Evolutionary conservation across 2,329 filamentous ascomycete genomes (phyloP), one percentile per base, ranked within the genome.

Genomic region (Endothia cerciana): DNA sequence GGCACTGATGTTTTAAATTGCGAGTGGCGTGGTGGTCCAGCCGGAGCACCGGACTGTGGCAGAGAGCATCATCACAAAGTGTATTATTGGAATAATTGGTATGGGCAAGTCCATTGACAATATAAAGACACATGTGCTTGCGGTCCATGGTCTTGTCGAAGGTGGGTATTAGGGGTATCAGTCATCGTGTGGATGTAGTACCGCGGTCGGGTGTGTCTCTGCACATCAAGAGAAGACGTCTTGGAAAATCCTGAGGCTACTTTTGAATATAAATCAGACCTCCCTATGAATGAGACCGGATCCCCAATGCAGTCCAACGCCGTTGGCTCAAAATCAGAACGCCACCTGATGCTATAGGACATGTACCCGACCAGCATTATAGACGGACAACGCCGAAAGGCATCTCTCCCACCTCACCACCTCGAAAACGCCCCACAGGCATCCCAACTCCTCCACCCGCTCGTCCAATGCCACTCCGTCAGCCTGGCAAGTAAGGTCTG

Each of bases 401-500:
- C 30, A n/a, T 22, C 1, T 38, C 22, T 36, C 13, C 3, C 15
- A 1, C n/a, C 6, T 61, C 53, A 68, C 66, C 66, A 68, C 2
- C 57, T 56, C 43, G 66, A 68, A n/a, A 41, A 68, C 7, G 60
- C 67, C 28, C 64, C 53, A 11, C 71, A 72, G 25, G 64, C 69
- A 22, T 71, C 70, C 70, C 72, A 75, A 47, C 74, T 75, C 28
- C 68, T 65, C 40, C 66, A 71, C 11, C 57, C 65, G 3, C 64
- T 59, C 1, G 62, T 65, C 55, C 69, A 65, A 43, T 77, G 75
- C 73, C 74, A 75, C 51, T 71, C 68, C 11, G 73, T 74, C 60
- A 77, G 62, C n/a, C 70, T 67, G 3, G 67, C 53, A n/a, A 78
- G 62, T 28, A 74, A 60, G 7, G 56, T 60, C 2, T 71, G 70